A percentile compares a stretch with the other conserved stretches of the same genome.
Evolutionary conservation across 2,329 filamentous ascomycete genomes (phyloP).

Genomic region (Bipolaris bicolor): DNA sequence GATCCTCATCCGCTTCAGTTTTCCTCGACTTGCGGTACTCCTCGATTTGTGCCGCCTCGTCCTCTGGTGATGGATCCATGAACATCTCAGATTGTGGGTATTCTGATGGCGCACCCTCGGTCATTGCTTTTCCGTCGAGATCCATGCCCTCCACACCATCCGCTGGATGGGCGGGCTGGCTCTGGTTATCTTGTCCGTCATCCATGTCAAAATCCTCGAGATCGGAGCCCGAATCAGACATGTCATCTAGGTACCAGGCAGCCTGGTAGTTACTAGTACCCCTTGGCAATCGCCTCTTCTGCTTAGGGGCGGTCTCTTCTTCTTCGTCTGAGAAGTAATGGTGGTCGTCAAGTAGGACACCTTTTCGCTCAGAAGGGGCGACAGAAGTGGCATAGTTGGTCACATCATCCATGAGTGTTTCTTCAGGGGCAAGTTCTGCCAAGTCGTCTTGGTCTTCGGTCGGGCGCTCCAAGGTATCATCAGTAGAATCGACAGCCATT

Average conservation of each 20-base stretch:
- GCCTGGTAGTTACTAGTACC: slow-evolving; percentile 94
- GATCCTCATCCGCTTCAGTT: slow-evolving; percentile 84
- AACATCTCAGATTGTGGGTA: slow-evolving; percentile 96
- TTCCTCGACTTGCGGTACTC: slow-evolving; percentile 80
- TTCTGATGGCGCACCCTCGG: slow-evolving; percentile 81
- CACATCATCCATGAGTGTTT: slow-evolving; percentile 76
- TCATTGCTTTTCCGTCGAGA: slow-evolving; percentile 62
- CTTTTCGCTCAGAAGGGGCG: slow-evolving; percentile 66
- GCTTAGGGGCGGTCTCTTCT: slow-evolving; percentile 61
- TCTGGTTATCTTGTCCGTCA: slow-evolving; percentile 60
- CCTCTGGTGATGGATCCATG: slow-evolving; percentile 76
- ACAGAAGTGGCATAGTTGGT: slow-evolving; percentile 56
- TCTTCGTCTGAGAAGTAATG: slow-evolving; percentile 97
- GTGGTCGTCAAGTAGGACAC: slow-evolving; percentile 92
- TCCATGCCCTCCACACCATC: slow-evolving; percentile 76
- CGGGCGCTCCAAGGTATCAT: slow-evolving; percentile 70
- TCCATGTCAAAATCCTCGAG: slow-evolving; percentile 68
- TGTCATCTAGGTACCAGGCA: slow-evolving; percentile 86
- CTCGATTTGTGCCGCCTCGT: slow-evolving; percentile 81
- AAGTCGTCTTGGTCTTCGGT: slow-evolving; percentile 83
- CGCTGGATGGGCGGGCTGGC: slow-evolving; percentile 69
- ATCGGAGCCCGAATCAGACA: slow-evolving; percentile 86
- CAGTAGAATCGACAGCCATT: slow-evolving; percentile 70
- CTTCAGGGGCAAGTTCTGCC: slow-evolving; percentile 83
- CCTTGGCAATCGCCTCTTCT: slow-evolving; percentile 78